Evolutionary conservation across 2,329 filamentous ascomycete species (phyloP).

Genomic region (Didymosphaeria variabile): DNA sequence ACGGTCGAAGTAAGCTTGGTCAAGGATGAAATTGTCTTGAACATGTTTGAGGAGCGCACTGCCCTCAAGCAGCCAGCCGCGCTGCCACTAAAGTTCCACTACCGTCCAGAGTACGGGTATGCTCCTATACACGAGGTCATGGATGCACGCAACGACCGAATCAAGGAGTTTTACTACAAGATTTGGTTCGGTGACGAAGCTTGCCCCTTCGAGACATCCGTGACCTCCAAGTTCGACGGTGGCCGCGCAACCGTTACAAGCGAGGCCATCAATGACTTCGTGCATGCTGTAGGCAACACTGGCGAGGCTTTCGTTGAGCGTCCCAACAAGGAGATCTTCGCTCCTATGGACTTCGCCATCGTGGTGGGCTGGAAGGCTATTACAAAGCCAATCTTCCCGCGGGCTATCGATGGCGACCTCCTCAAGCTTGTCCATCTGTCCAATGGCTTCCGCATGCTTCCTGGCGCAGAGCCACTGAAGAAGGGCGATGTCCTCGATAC

Average conservation of each 20-base stretch:
- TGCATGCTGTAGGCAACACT: slow-evolving; percentile 98
- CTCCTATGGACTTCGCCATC: slow-evolving; percentile 98
- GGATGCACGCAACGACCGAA: slow-evolving; percentile 93
- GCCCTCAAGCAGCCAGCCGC: slow-evolving; percentile 83
- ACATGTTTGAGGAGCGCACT: slow-evolving; percentile 92
- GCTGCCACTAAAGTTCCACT: slow-evolving; percentile 86
- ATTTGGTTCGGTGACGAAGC: slow-evolving; percentile 93
- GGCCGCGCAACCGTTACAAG: slow-evolving; percentile 86
- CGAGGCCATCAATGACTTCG: slow-evolving; percentile 96
- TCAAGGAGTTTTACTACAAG: slow-evolving; percentile 99
- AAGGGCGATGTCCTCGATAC: slow-evolving; percentile 94
- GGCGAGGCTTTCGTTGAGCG: slow-evolving; percentile 97
- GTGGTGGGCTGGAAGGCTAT: slow-evolving; percentile 99
- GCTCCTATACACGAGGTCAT: slow-evolving; percentile 98
- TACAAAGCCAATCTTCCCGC: slow-evolving; percentile 98
- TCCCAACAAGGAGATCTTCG: slow-evolving; percentile 90
- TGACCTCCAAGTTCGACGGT: slow-evolving; percentile 89
- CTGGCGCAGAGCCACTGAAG: slow-evolving; percentile 92
- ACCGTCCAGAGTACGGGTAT: slow-evolving; percentile 94
- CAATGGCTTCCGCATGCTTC: slow-evolving; percentile 98
- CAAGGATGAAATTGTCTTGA: slow-evolving; percentile 81
- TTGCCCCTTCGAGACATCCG: slow-evolving; percentile 82
- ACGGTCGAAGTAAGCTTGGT: slow-evolving; percentile 85
- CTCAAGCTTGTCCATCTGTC: slow-evolving; percentile 96
- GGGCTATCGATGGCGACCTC: slow-evolving; percentile 93